A percentile compares a stretch with the other conserved stretches of the same genome.
Conservation (phyloP, 2,329 filamentous ascomycete species). For the Rosellinia necatrix region DNA sequence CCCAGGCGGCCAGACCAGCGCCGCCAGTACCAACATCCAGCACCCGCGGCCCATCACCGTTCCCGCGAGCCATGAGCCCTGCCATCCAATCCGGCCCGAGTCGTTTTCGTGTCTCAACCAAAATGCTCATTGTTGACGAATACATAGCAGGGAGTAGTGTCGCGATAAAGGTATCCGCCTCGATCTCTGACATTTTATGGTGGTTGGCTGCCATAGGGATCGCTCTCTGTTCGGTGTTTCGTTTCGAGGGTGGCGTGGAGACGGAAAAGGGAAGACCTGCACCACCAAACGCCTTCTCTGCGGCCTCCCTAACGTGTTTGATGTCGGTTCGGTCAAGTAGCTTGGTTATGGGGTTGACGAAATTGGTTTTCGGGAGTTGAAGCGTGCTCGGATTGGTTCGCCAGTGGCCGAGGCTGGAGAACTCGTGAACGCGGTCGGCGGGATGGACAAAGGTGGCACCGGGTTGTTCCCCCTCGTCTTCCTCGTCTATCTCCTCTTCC, state of each 20-base stretch:
- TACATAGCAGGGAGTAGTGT: conserved; percentile 73
- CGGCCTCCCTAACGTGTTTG: conserved; percentile 74
- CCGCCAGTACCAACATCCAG: conserved; percentile 78
- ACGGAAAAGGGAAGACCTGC: conserved; percentile 75
- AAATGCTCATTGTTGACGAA: conserved; percentile 66
- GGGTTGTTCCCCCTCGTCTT: conserved; percentile 41
- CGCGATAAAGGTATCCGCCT: conserved; percentile 74
- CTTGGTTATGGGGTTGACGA: conserved; percentile 71
- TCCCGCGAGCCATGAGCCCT: conserved; percentile 62
- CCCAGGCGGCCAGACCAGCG: conserved; percentile 74
- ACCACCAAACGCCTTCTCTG: conserved; percentile 78
- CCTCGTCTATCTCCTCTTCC: conserved; percentile 46
- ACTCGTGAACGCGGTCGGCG: conserved; percentile 68
- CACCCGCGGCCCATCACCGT: conserved; percentile 62
- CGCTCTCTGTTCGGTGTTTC: conserved; percentile 63
- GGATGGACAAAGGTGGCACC: conserved; percentile 37
- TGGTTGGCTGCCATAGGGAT: conserved; percentile 68
- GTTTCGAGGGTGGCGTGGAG: conserved; percentile 65
- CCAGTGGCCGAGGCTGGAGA: conserved; percentile 76
- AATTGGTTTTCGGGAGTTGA: conserved; percentile 69
- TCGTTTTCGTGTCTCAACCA: conserved; percentile 76
- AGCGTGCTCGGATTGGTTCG: conserved; percentile 75
- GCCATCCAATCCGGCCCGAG: conserved; percentile 74
- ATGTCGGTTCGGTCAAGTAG: conserved; percentile 71
- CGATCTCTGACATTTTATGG: conserved; percentile 72